These are phyloP conservation scores for Cucurbitaria berberidis DNA, from an alignment of 2,329 filamentous ascomycete species.

Conservation along the genomic window DNA sequence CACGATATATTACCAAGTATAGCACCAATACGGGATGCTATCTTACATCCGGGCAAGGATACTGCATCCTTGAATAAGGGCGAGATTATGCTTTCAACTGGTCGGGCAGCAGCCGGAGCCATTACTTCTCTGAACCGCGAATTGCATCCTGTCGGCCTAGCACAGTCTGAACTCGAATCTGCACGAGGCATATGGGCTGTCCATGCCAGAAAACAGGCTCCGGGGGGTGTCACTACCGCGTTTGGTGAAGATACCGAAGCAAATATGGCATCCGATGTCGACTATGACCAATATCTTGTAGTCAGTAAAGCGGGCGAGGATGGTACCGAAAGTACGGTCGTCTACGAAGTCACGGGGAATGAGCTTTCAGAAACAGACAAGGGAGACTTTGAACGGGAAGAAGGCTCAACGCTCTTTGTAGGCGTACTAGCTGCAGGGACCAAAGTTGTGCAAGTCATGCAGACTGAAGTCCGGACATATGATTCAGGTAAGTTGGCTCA, in stretches of 20 bases:
- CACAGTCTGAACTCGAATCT: slow-evolving; percentile 73
- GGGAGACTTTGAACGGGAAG: slow-evolving; percentile 90
- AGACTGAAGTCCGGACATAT: slow-evolving; percentile 86
- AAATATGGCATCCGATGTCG: slow-evolving; percentile 56
- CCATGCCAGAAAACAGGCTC: slow-evolving; percentile 69
- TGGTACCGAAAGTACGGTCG: slow-evolving; percentile 76
- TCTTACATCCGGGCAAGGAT: slow-evolving; percentile 60
- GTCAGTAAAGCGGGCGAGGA: slow-evolving; percentile 71
- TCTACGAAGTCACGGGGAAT: slow-evolving; percentile 76
- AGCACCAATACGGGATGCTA: slow-evolving; percentile 78
- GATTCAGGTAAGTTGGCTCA: slow-evolving; percentile 72
- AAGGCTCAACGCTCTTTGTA: slow-evolving; percentile 84
- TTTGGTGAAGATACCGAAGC: slow-evolving; percentile 52
- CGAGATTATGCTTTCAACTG: slow-evolving; percentile 64
- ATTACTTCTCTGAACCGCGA: slow-evolving; percentile 79
- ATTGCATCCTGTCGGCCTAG: slow-evolving; percentile 74
- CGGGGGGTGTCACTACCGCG: slow-evolving; percentile 60
- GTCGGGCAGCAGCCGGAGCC: slow-evolving; percentile 69
- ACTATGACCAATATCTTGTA: slow-evolving; percentile 82
- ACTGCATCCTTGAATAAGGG: slow-evolving; percentile 43
- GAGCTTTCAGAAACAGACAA: slow-evolving; percentile 77
- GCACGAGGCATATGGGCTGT: slow-evolving; percentile 84
- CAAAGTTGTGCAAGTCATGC: slow-evolving; percentile 85
- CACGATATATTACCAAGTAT: slow-evolving; percentile 80
- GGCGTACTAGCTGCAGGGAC: slow-evolving; percentile 80